These are phyloP conservation scores for Blastomyces emzantsi DNA, from an alignment of 2,329 filamentous ascomycete genomes.

Conservation along the genomic window DNA sequence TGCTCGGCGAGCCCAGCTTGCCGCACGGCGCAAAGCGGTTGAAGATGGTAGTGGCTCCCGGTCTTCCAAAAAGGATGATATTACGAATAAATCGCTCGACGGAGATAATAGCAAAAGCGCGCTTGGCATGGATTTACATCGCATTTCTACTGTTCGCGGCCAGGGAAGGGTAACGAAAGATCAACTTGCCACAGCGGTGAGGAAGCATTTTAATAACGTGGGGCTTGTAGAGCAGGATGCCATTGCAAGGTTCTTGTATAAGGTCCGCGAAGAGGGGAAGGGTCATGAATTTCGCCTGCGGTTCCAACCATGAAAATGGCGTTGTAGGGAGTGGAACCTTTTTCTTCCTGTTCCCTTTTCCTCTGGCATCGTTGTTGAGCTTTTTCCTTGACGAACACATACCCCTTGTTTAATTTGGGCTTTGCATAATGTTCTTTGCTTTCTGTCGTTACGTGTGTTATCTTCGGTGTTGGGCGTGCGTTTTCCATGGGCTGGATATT, in stretches of 20 bases:
- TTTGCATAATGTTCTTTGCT: neutral
- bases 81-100: neutral
- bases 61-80: conserved; percentile 7
- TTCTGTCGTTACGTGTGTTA: neutral
- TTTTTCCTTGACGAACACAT: neutral
- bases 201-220: conserved; percentile 41
- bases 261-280: conserved; percentile 39
- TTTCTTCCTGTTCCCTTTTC: neutral
- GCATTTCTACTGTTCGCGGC: conserved; percentile 13
- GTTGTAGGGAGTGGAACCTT: neutral
- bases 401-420: neutral
- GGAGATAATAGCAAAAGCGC: neutral
- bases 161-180: conserved; percentile 36
- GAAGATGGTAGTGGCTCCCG: neutral
- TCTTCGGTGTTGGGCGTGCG: neutral
- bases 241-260: conserved; percentile 41
- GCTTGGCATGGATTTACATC: neutral
- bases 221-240: conserved; percentile 40
- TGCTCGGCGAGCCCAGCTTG: conserved; percentile 25
- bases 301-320: conserved; percentile 31
- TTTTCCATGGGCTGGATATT: neutral
- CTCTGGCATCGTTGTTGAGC: neutral
- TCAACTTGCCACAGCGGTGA: conserved; percentile 35
- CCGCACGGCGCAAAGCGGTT: neutral
- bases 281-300: conserved; percentile 35